These are phyloP conservation scores for Onygenales sp. DNA, from an alignment of 2,329 filamentous ascomycete species.

Conservation along the genomic window DNA sequence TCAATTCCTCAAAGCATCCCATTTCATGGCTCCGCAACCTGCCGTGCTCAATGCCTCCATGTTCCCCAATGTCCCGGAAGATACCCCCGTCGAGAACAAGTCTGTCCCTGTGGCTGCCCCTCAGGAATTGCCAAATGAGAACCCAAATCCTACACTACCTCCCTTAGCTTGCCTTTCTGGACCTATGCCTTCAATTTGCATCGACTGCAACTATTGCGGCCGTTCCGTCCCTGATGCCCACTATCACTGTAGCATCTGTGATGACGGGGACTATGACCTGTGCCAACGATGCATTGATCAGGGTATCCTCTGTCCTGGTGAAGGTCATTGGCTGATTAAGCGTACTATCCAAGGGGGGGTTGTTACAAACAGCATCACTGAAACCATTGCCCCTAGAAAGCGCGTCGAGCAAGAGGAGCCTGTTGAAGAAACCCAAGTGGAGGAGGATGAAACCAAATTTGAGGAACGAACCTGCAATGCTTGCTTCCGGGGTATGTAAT, in stretches of 20 bases:
- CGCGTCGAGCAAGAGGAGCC: slow-evolving; percentile 2
- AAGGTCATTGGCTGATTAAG: slow-evolving; percentile 91
- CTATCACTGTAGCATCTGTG: slow-evolving; percentile 90
- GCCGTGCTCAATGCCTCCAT: neutral
- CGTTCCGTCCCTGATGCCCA: slow-evolving; percentile 68
- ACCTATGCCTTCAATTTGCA: slow-evolving; percentile 43
- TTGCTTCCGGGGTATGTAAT: slow-evolving; percentile 50
- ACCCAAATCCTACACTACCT: neutral
- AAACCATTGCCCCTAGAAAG: slow-evolving; percentile 61
- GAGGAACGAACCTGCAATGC: slow-evolving; percentile 42
- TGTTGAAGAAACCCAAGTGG: neutral
- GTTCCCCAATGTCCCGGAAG: neutral
- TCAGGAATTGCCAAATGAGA: neutral
- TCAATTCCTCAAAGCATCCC: neutral
- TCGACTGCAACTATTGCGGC: slow-evolving; percentile 91
- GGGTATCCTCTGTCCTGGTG: slow-evolving; percentile 67
- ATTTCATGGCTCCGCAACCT: neutral
- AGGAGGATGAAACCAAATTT: neutral
- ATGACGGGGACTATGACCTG: slow-evolving; percentile 88
- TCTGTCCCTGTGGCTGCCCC: neutral
- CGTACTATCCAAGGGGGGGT: slow-evolving; percentile 68
- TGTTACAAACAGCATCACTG: slow-evolving; percentile 68
- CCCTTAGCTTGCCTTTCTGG: neutral
- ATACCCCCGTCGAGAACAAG: neutral
- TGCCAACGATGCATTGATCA: slow-evolving; percentile 69